These are phyloP conservation scores for Multifurca ochricompacta DNA, from an alignment of 768 basidiomycete genomes.

Conservation along the genomic window DNA sequence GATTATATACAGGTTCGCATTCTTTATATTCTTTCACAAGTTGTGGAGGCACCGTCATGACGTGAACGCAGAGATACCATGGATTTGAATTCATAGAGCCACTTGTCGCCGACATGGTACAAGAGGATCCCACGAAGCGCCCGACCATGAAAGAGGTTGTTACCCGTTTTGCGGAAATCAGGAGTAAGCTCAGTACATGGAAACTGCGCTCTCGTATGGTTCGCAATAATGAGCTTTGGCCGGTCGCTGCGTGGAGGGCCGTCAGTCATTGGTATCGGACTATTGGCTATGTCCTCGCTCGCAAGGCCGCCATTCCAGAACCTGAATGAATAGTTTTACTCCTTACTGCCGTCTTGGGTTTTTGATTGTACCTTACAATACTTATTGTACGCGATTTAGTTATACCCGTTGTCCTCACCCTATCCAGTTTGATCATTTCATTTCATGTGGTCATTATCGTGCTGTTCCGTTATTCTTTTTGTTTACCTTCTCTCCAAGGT, in stretches of 20 bases:
- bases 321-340: neutral
- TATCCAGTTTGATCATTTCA: too few relatives aligned
- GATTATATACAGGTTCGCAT: constrained; percentile 10
- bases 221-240: neutral
- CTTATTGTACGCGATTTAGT: neutral
- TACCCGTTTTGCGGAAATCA: neutral
- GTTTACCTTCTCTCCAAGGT: too few relatives aligned
- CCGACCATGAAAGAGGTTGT: constrained; percentile 22
- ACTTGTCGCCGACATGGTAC: constrained; percentile 29
- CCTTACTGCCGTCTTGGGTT: neutral
- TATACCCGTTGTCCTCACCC: too few relatives aligned
- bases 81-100: constrained; percentile 6
- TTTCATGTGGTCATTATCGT: too few relatives aligned
- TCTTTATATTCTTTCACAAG: too few relatives aligned
- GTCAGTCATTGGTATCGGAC: constrained; percentile 2
- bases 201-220: constrained; percentile 6
- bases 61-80: neutral
- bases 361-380: neutral
- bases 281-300: neutral
- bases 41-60: neutral
- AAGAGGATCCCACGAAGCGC: constrained; percentile 29
- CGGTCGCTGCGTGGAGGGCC: neutral
- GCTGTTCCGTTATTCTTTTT: too few relatives aligned
- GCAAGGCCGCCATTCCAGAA: constrained; percentile 8
- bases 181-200: neutral